These are phyloP conservation scores for Eucalyptus polybractea DNA, from an alignment of 345 rosid genomes.

Conservation along the genomic window DNA sequence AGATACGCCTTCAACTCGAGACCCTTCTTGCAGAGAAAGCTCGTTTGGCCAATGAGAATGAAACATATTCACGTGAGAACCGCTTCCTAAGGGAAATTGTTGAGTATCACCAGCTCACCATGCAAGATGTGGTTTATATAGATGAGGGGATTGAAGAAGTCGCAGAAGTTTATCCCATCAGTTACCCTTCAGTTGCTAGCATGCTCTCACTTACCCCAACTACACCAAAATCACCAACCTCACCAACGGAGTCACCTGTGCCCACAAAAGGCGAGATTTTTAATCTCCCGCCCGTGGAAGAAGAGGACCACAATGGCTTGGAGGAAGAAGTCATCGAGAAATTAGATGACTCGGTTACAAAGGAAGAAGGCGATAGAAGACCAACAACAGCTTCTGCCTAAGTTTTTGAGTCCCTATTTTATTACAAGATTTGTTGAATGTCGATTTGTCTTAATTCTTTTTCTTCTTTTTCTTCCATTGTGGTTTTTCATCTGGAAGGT, in stretches of 20 bases:
- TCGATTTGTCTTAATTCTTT: background rate
- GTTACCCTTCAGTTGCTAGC: conserved; percentile 9
- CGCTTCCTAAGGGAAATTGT: conserved; percentile 89
- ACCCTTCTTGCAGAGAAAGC: conserved; percentile 94
- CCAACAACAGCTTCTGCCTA: background rate
- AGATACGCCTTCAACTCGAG: conserved; percentile 97
- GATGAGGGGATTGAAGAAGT: conserved; percentile 87
- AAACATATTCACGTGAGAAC: conserved; percentile 77
- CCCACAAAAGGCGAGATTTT: conserved; percentile 10
- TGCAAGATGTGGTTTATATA: conserved; percentile 92
- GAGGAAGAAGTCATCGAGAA: background rate
- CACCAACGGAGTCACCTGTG: conserved; percentile 16
- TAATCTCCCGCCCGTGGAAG: background rate
- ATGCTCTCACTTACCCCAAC: conserved; percentile 42
- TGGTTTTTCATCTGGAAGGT: background rate
- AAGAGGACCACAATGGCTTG: conserved; percentile 2
- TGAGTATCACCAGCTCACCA: conserved; percentile 89
- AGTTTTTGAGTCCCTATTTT: background rate
- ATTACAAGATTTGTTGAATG: background rate
- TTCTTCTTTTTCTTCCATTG: background rate
- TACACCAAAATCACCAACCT: conserved; percentile 39
- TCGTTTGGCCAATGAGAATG: conserved; percentile 83
- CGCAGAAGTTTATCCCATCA: conserved; percentile 47
- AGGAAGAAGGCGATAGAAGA: conserved; percentile 6
- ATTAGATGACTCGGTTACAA: background rate